phyloP scores from a whole-genome alignment of 2,329 filamentous ascomycete genomes.

The Phyllosticta citrichinensis region DNA sequence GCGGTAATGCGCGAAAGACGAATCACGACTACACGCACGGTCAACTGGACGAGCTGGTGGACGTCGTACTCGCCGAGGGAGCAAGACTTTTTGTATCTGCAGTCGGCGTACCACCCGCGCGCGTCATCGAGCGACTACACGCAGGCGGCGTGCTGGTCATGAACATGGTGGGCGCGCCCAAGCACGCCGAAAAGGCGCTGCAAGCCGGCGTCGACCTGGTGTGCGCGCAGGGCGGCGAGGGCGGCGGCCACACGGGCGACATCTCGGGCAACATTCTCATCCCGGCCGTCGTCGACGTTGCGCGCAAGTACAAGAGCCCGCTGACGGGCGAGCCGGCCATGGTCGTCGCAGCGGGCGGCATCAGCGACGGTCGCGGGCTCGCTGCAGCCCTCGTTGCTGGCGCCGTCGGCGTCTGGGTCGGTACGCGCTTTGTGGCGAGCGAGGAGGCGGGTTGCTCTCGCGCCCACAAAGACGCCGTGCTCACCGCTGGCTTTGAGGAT shows the following conservation, averaged over 20 bases:
- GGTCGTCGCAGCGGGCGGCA: slow-evolving; percentile 82
- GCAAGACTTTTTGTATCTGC: slow-evolving; percentile 78
- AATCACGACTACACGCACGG: slow-evolving; percentile 95
- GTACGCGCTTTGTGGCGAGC: slow-evolving; percentile 80
- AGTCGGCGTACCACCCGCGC: slow-evolving; percentile 71
- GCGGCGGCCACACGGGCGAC: slow-evolving; percentile 85
- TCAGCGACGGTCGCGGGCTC: slow-evolving; percentile 71
- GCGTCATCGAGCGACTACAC: slow-evolving; percentile 68
- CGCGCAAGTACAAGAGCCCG: slow-evolving; percentile 58
- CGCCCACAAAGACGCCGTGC: slow-evolving; percentile 75
- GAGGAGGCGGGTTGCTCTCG: slow-evolving; percentile 71
- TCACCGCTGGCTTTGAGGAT: slow-evolving; percentile 66
- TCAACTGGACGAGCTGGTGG: slow-evolving; percentile 76
- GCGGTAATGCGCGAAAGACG: slow-evolving; percentile 72
- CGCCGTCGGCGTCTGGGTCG: slow-evolving; percentile 84
- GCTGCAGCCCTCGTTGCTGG: slow-evolving; percentile 81
- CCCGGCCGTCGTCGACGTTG: slow-evolving; percentile 78
- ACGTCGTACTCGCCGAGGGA: slow-evolving; percentile 75
- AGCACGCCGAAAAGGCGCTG: slow-evolving; percentile 81
- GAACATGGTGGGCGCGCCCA: slow-evolving; percentile 96
- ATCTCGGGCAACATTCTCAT: slow-evolving; percentile 79
- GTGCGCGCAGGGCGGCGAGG: slow-evolving; percentile 86
- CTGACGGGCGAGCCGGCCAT: slow-evolving; percentile 62
- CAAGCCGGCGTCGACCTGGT: slow-evolving; percentile 81
- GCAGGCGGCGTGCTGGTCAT: slow-evolving; percentile 73